Conservation (phyloP, 208 protist species). For the Tritrichomonas musculus region DNA sequence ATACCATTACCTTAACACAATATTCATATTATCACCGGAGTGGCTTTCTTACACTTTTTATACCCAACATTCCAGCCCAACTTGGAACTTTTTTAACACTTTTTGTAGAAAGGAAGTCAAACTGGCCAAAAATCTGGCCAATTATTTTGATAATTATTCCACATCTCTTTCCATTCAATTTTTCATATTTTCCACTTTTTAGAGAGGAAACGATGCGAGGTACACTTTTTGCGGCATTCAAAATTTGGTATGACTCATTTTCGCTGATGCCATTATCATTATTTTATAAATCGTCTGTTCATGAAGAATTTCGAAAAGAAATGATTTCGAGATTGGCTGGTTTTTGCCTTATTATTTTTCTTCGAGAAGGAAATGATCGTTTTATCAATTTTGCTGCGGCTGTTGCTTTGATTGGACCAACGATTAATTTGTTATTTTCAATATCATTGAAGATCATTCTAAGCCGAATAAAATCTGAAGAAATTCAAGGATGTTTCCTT, state of each 20-base stretch:
- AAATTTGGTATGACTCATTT: not conserved
- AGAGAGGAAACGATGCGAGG: constrained; percentile 1
- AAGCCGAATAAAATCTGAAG: no score
- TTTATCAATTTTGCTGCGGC: not conserved
- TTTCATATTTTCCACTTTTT: not conserved
- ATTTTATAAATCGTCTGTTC: no score
- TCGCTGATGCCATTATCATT: not conserved
- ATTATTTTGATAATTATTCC: not conserved
- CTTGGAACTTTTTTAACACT: not conserved
- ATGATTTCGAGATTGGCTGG: not conserved
- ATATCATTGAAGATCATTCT: no score
- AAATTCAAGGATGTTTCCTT: no score
- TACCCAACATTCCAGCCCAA: not conserved
- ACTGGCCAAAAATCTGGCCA: not conserved
- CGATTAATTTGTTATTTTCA: not conserved
- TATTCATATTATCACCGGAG: not conserved
- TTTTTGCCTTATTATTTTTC: not conserved
- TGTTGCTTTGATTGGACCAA: not conserved
- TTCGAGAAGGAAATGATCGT: not conserved
- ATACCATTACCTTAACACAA: not conserved
- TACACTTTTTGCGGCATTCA: not conserved
- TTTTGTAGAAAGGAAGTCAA: not conserved
- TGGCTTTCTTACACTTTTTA: not conserved
- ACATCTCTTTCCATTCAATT: not conserved
- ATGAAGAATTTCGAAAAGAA: not conserved